A percentile compares a stretch with the other conserved stretches of the same genome.
Evolutionary conservation across 345 rosid genomes (phyloP).

Genomic region (Cardamine occulta): DNA sequence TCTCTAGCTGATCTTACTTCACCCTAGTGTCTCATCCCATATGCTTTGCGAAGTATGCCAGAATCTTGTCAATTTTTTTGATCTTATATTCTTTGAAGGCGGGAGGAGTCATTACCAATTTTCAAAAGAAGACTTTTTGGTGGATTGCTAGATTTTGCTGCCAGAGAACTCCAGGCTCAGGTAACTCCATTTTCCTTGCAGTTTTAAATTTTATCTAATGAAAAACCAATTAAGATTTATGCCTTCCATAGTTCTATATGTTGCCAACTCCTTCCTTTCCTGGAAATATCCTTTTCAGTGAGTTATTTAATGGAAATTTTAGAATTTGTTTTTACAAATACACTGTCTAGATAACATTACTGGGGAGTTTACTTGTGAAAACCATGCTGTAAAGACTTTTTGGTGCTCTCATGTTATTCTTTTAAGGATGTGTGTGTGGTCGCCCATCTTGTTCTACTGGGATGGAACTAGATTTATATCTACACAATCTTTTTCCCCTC

Average conservation of each 20-base stretch:
- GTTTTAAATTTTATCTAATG: constrained; percentile 21
- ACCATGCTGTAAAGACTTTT: constrained; percentile 26
- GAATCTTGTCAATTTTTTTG: neutral
- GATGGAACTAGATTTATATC: constrained; percentile 33
- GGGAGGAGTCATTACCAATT: constrained; percentile 94
- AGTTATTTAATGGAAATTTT: constrained; percentile 14
- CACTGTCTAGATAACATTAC: neutral
- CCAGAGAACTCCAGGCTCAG: constrained; percentile 98
- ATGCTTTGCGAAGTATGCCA: constrained; percentile 17
- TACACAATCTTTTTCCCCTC: constrained; percentile 40
- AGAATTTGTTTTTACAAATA: constrained; percentile 9
- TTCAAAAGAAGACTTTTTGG: constrained; percentile 96
- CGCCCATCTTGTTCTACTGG: constrained; percentile 18
- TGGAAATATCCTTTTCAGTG: neutral
- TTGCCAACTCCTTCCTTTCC: constrained; percentile 15
- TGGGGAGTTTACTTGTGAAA: constrained; percentile 21
- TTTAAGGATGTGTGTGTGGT: constrained; percentile 38
- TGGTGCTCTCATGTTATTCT: constrained; percentile 22
- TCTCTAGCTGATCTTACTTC: constrained; percentile 30
- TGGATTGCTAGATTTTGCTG: constrained; percentile 93
- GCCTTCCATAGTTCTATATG: constrained; percentile 24
- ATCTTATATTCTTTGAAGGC: constrained; percentile 58
- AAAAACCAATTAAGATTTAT: constrained; percentile 9
- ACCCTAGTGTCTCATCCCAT: constrained; percentile 27
- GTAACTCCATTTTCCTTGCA: constrained; percentile 44